Percentiles rank a stretch among this genome's conserved stretches.
These are phyloP conservation scores for Cardamine resedifolia DNA, from an alignment of 345 rosid genomes.

Conservation along the genomic window DNA sequence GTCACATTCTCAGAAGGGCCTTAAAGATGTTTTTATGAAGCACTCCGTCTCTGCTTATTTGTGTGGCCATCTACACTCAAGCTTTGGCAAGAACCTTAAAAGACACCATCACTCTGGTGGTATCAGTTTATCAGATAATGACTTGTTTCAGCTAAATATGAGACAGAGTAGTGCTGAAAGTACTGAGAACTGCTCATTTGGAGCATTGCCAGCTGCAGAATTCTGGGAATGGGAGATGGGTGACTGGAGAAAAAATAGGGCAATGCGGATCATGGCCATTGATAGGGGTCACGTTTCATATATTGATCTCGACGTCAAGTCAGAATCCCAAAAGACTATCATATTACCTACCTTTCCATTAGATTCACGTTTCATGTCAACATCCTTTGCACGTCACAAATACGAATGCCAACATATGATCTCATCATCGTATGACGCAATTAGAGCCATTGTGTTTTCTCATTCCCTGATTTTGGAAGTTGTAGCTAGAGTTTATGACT, in stretches of 20 bases:
- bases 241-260: slow-evolving; percentile 91
- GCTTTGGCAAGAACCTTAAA: slow-evolving; percentile 86
- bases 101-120: slow-evolving; percentile 59
- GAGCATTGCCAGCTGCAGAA: slow-evolving; percentile 51
- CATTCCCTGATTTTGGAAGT: slow-evolving; percentile 57
- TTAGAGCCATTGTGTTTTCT: slow-evolving; percentile 85
- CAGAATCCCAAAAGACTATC: slow-evolving; percentile 59
- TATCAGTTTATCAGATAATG: slow-evolving; percentile 40
- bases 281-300: slow-evolving; percentile 91
- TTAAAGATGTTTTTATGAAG: slow-evolving; percentile 76
- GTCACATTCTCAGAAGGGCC: slow-evolving; percentile 58
- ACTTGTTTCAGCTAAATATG: slow-evolving; percentile 72
- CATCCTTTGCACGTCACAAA: slow-evolving; percentile 49
- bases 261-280: slow-evolving; percentile 78
- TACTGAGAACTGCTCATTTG: slow-evolving; percentile 58
- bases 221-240: slow-evolving; percentile 99
- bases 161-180: slow-evolving; percentile 45
- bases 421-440: slow-evolving; percentile 73
- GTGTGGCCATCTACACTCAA: slow-evolving; percentile 89
- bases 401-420: slow-evolving; percentile 71
- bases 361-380: slow-evolving; percentile 90
- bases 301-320: slow-evolving; percentile 62
- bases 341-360: slow-evolving; percentile 87
- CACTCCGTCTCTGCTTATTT: slow-evolving; percentile 81
- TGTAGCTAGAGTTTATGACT: slow-evolving; percentile 77